Evolutionary conservation across 2,329 filamentous ascomycete genomes (phyloP), one percentile per base, ranked within the genome.

Genomic region (Phoma sp.): DNA sequence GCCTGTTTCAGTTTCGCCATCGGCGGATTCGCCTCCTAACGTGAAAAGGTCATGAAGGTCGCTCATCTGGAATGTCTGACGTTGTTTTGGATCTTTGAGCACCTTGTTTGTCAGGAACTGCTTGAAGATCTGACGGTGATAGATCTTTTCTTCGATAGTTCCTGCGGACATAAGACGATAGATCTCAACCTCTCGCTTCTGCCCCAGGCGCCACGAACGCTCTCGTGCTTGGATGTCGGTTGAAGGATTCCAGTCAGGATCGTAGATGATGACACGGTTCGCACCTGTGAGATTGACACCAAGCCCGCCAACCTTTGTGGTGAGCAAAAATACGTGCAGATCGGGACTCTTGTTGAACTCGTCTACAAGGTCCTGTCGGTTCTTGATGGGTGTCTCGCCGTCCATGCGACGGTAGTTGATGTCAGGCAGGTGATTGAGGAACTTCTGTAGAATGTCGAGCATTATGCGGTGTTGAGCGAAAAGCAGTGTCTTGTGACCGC

Each of bases 61-160:
- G 55, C 88, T 90, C 67, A 96, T 82, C 55, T 96, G 91, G 74
- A 98, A 96, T 0, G 89, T 92, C 62, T 95, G 91, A 21, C 91
- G 87, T 74, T 98, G 93, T 69, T 96, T 96, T 0, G 95, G 92
- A 67, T 99, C 94, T 65, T 90, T 93, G 45, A 99, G 76, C 6
- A 99, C 93, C 74, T 98, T 98, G 78, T 98, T 96, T 3, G 92
- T 95, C 58, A 99, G 82, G 71, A 98, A 97, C 67, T 98, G 94
- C 76, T 99, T 99, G 82, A 96, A 99, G 45, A 99, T 95, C 71
- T 99, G 95, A 15, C 96, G 89, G 74, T 99, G 94, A 61, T 98
- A 99, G 27, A 99, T 99, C 79, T 99, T 99, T 76, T 99, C 95
- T 72, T 99, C 95, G 22, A 99, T 99, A 0, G 96, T 99, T 1